Base-by-base conservation (phyloP, 257 asterid genomes). In the Nicotiana benthamiana region DNA sequence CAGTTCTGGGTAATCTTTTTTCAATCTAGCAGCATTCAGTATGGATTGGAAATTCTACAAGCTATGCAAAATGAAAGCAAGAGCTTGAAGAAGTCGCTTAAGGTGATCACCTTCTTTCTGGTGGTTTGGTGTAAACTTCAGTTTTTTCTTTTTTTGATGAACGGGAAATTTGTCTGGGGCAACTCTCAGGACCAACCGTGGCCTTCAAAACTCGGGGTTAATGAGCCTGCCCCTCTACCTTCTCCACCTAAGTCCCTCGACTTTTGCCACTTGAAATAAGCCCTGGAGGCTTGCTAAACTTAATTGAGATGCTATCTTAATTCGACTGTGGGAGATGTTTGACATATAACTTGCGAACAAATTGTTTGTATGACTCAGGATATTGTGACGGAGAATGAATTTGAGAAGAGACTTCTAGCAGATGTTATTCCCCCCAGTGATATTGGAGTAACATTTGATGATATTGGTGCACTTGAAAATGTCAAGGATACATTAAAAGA, bases 401-500 rank as follows among this genome's bases (percentile, higher is more conserved):
- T 94, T 83, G 98, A 94, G 90, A 94, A 90, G 87, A 87, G 94
- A 81, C 98, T 94, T 86, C 90, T 91, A 75, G 90, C 89, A 16
- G 94, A 91, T 86, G 97, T 94, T 61, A 91, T 92, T 51, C 92
- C 95, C 79, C 94, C 98, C 27, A 89, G 62, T 78, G 97, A 91
- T 83, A 91, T 94, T 82, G 97, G 97, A 53, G 97, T 94, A 60
- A 92, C 97, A 40, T 94, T 94, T 90, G 97, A 94, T 86, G 98
- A 94, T 89, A 91, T 94, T 83, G 98, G 98, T 84, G 98, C 98
- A 51, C 87, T 94, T 59, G 97, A 94, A 86, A 91, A 89, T 88
- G 97, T 93, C 80, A 93, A 93, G 80, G 98, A 93, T 84, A 91
- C 97, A 10, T 82, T 93, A 89, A 92, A 89, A 89, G 97, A 93